Evolutionary conservation across 371 early-diverging fungal genomes (phyloP).

Genomic region (Rhizopus microsporus): DNA sequence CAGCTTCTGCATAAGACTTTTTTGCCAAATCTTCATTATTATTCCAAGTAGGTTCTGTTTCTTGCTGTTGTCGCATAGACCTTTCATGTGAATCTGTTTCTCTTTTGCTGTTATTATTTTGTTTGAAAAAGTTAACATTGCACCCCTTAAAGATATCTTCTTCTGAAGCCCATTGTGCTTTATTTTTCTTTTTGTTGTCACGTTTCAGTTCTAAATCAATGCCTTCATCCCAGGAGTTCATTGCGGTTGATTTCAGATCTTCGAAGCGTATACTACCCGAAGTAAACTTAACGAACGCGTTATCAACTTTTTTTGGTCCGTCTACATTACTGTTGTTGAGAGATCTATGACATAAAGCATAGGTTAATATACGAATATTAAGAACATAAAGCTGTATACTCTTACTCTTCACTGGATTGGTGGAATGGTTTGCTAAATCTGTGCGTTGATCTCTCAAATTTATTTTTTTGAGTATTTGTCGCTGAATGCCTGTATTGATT

Average conservation of each 20-base stretch:
- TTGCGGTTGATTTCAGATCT: constrained; percentile 29
- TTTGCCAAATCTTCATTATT: background rate
- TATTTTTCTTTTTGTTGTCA: constrained; percentile 13
- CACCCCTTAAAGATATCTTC: constrained; percentile 20
- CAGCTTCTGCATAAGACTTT: constrained; percentile 5
- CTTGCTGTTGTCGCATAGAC: background rate
- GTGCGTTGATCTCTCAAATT: constrained; percentile 2
- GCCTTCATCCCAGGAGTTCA: constrained; percentile 32
- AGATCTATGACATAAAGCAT: too few species aligned
- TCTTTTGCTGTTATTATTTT: background rate
- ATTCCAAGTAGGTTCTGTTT: background rate
- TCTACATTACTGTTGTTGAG: too few species aligned
- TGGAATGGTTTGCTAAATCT: constrained; percentile 2
- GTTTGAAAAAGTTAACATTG: too few species aligned
- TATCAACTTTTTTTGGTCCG: background rate
- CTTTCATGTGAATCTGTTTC: background rate
- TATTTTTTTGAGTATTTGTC: too few species aligned
- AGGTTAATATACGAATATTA: too few species aligned
- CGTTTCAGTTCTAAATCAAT: constrained; percentile 29
- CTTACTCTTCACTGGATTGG: background rate
- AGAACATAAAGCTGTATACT: background rate
- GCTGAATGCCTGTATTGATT: too few species aligned
- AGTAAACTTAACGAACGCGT: constrained; percentile 17
- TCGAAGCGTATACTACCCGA: constrained; percentile 24
- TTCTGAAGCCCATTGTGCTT: constrained; percentile 28